Percentiles rank a stretch among this genome's conserved stretches.
Evolutionary conservation across 345 rosid genomes (phyloP).

Genomic region (Camelina sativa): DNA sequence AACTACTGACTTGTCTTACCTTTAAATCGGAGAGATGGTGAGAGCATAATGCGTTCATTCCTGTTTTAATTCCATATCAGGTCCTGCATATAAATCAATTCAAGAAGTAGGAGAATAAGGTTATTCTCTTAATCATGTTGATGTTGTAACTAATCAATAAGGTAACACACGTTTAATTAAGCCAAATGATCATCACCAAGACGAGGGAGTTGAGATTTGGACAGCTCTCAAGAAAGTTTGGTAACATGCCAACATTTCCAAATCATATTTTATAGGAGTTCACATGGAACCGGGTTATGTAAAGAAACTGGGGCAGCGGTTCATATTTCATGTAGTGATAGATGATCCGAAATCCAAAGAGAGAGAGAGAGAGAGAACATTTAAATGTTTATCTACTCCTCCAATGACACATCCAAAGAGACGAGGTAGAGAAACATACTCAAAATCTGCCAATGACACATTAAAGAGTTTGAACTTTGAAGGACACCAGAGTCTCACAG

Average conservation of each 20-base stretch:
- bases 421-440: slow-evolving; percentile 17
- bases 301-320: neutral
- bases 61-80: too few relatives aligned
- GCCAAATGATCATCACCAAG: neutral
- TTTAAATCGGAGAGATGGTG: too few relatives aligned
- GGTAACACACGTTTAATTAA: neutral
- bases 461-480: slow-evolving; percentile 6
- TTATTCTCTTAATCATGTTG: neutral
- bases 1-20: too few relatives aligned
- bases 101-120: too few relatives aligned
- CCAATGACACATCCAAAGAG: neutral
- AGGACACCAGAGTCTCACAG: slow-evolving; percentile 1
- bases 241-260: slow-evolving; percentile 12
- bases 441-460: neutral
- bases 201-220: slow-evolving; percentile 16
- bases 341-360: slow-evolving; percentile 1
- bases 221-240: slow-evolving; percentile 13
- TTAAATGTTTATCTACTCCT: neutral
- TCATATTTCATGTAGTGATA: neutral
- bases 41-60: too few relatives aligned
- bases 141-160: neutral
- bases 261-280: neutral
- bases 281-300: neutral
- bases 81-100: too few relatives aligned
- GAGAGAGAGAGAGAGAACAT: neutral